These are phyloP conservation scores for Pythium utonaiense DNA, from an alignment of 352 stramenopile genomes.

Conservation along the genomic window DNA sequence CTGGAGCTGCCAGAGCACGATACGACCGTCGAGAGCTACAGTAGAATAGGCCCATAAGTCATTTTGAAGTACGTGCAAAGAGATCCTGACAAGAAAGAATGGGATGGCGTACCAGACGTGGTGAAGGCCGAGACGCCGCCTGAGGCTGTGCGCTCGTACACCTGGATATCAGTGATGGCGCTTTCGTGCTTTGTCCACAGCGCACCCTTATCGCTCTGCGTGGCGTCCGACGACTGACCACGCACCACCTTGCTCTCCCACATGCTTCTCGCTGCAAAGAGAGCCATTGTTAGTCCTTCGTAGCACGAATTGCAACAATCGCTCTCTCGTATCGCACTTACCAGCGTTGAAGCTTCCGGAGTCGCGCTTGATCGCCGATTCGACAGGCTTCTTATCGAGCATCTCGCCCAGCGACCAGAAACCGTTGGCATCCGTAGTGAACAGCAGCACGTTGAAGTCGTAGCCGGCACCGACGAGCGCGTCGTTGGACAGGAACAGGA, in stretches of 20 bases:
- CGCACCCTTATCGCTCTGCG: conserved; percentile 70
- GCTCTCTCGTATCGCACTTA: conserved; percentile 15
- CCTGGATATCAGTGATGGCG: conserved; percentile 81
- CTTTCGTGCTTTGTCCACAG: conserved; percentile 88
- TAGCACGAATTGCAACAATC: too few relatives aligned
- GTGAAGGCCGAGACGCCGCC: conserved; percentile 74
- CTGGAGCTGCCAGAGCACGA: conserved; percentile 77
- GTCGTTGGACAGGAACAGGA: conserved; percentile 90
- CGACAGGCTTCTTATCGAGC: conserved; percentile 71
- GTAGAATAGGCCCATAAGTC: too few relatives aligned
- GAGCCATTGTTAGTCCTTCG: not conserved
- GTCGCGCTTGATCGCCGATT: conserved; percentile 49
- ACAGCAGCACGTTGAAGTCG: conserved; percentile 92
- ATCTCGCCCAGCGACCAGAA: conserved; percentile 83
- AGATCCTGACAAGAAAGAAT: not conserved
- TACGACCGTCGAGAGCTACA: conserved; percentile 72
- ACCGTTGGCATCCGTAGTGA: conserved; percentile 67
- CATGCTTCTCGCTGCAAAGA: conserved; percentile 52
- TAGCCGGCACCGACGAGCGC: conserved; percentile 85
- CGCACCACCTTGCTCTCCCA: conserved; percentile 85
- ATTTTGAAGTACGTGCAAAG: too few relatives aligned
- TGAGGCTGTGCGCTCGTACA: conserved; percentile 45
- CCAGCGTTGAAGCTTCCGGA: conserved; percentile 67
- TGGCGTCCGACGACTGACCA: conserved; percentile 80
- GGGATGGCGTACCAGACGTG: conserved; percentile 56